Conservation (phyloP, 208 protist species). For the Trichomonas vaginalis region DNA sequence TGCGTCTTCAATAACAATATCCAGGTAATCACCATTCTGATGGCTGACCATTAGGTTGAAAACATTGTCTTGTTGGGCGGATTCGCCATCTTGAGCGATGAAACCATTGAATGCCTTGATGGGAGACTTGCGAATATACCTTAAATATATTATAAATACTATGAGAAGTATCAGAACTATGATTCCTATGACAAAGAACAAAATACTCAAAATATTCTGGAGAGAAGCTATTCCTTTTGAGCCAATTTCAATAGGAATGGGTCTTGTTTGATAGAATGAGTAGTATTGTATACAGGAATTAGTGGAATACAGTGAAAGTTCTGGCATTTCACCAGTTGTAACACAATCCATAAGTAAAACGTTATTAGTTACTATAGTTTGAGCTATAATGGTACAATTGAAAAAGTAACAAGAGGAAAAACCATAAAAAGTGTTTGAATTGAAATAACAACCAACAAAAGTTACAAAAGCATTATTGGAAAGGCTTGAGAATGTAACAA, state of each 20-base stretch:
- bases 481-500: too few relatives aligned
- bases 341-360: too few relatives aligned
- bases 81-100: not conserved
- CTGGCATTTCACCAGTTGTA: too few relatives aligned
- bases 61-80: not conserved
- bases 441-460: too few relatives aligned
- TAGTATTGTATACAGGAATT: not conserved
- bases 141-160: not conserved
- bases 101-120: not conserved
- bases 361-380: too few relatives aligned
- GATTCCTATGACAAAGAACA: not conserved
- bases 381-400: too few relatives aligned
- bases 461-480: too few relatives aligned
- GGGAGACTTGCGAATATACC: not conserved
- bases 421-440: too few relatives aligned
- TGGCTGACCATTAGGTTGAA: not conserved
- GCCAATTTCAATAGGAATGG: not conserved
- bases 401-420: too few relatives aligned
- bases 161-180: not conserved
- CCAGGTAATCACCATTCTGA: not conserved
- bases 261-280: not conserved
- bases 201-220: not conserved
- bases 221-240: not conserved
- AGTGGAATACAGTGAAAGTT: not conserved
- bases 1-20: not conserved